Evolutionary conservation across 768 basidiomycete genomes (phyloP), one percentile per base, ranked within the genome.

Genomic region (Russula earlei): DNA sequence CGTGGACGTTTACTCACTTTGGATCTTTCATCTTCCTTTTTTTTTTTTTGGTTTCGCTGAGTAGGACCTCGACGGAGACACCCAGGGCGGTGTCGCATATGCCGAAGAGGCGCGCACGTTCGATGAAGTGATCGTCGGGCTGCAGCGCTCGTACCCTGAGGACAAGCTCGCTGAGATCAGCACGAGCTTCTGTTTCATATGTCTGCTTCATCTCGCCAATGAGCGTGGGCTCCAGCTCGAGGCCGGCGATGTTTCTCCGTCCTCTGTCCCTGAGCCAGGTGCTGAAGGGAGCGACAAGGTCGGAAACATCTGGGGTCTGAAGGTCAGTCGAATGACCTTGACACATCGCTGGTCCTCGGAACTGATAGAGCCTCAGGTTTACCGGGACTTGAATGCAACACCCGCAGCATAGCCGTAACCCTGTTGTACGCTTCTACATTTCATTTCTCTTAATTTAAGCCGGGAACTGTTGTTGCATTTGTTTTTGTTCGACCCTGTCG

Each of bases 181-280:
- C 68, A 98, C 96, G 15, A 95, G 91, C 61, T 98, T 95, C 82
- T 98, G 95, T 69, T 99, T 98, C 75, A 99, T 98, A 68, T 98
- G 96, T 66, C 74, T 98, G 24, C 74, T 99, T 17, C 96, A 98
- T 73, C 72, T 98, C 42, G 95, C 95, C 17, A 98, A 99, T 67
- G 96, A 98, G 71, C 88, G 91, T 65, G 96, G 95, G 2, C 75
- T 98, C 47, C 87, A 86, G 66, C 78, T 99, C 34, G 87, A 80
- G 68, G 68, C 81, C 44, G 64, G 73, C 64, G 62, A 71, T 56
- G 11, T 70, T 64, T 31, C 63, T 65, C 49, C 69, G 60, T 66
- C 73, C 57, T 60, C 74, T 42, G 52, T 73, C 62, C 58, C 73
- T 63, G 64, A 72, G 44, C n/a, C n/a, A n/a, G n/a, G n/a, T n/a